Conservation (phyloP, 2,329 filamentous ascomycete genomes). For the Acephala macrosclerotiorum region DNA sequence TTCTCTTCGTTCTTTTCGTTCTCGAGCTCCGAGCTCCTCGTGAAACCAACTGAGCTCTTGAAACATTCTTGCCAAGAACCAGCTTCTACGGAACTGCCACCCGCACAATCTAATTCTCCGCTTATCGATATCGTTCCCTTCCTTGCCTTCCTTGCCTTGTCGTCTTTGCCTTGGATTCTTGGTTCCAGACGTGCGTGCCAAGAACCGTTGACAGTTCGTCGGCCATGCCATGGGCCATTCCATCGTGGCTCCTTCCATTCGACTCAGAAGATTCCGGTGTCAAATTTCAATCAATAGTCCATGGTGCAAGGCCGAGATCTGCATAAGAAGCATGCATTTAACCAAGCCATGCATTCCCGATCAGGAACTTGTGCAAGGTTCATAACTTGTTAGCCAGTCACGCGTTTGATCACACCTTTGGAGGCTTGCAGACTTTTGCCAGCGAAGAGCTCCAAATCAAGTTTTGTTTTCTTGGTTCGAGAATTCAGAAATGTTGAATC, state of each 20-base stretch:
- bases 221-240: not conserved
- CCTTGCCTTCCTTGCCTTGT: not conserved
- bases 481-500: not conserved
- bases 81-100: not conserved
- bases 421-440: slow-evolving; percentile 7
- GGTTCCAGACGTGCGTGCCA: not conserved
- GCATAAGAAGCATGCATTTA: not conserved
- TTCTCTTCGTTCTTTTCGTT: not conserved
- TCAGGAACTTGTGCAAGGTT: slow-evolving; percentile 12
- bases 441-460: not conserved
- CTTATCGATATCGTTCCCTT: not conserved
- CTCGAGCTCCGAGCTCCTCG: not conserved
- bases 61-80: not conserved
- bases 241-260: not conserved
- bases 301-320: not conserved
- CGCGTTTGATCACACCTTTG: not conserved
- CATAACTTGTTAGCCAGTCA: not conserved
- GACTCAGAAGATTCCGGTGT: not conserved
- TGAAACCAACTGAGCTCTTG: not conserved
- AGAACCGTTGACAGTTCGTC: not conserved
- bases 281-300: not conserved
- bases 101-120: slow-evolving; percentile 10
- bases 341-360: not conserved
- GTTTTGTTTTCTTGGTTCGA: not conserved
- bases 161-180: not conserved